Base-by-base conservation (phyloP, 768 basidiomycete species). In the Clathrus columnatus region DNA sequence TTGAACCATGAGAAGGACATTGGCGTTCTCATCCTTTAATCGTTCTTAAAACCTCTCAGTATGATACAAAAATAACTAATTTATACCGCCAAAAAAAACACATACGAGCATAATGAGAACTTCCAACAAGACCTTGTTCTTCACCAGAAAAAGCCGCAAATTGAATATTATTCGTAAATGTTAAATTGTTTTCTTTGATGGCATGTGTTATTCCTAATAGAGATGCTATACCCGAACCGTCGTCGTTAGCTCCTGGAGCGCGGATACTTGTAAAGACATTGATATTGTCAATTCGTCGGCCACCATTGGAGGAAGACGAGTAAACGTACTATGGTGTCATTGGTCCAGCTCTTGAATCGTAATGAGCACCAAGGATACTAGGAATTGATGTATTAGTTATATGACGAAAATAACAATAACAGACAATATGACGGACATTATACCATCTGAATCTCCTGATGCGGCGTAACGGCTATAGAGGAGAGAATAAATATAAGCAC, bases 111-210 rank as follows among this genome's bases (percentile, higher is more conserved):
- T 93, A 94, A 6, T 82, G 81, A 59, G 69, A 77, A 18, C 85
- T 89, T 26, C 93, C 93, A 16, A 81, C 65, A 16, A 93, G 69
- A 5, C 93, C 93, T 64, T 96, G 93, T 62, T 96, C 93, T 66
- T 96, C 93, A 5, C 92, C 93, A 1, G 91, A 85, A 62, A 95
- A 95, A 48, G 84, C 81, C 36, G 81, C 83, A 8, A 96, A 74
- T 61, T 90, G 84, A 16, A 95, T 86, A 61, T 84, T 84, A 65
- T 79, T 80, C 48, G 78, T 75, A 73, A 94, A 93, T 48, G 70
- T 76, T 62, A 95, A 65, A 14, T 79, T 78, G 59, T 79, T 79
- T 36, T 78, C 75, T 28, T 72, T 74, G 60, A 96, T 88, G 2
- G 83, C 80, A 41, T 80, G 80, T 2, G 91, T 90, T 57, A 95